A percentile compares a stretch with the other conserved stretches of the same genome.
Conservation (phyloP, 2,329 filamentous ascomycete species). For the Sporothrix dimorphospora region DNA sequence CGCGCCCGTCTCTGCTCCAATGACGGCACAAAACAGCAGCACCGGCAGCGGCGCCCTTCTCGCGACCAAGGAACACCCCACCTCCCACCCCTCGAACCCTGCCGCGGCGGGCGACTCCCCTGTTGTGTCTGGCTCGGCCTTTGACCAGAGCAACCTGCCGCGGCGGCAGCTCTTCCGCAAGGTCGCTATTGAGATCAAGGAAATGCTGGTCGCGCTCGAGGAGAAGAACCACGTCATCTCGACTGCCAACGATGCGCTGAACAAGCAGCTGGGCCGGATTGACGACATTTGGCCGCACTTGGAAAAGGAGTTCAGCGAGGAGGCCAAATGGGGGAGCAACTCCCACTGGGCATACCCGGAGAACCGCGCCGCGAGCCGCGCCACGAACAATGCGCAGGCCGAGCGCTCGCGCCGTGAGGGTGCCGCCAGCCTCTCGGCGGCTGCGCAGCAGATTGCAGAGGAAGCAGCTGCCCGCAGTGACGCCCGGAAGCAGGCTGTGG, state of each 20-base stretch:
- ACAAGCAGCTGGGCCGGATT: slow-evolving; percentile 81
- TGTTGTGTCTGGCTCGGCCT: slow-evolving; percentile 40
- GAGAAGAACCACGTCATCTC: slow-evolving; percentile 98
- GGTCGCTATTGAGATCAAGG: slow-evolving; percentile 75
- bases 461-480: slow-evolving; percentile 85
- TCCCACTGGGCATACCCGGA: slow-evolving; percentile 96
- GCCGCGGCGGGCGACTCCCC: background rate
- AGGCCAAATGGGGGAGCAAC: slow-evolving; percentile 88
- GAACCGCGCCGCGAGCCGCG: slow-evolving; percentile 65
- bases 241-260: slow-evolving; percentile 86
- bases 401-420: slow-evolving; percentile 80
- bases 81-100: background rate
- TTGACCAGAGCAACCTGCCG: slow-evolving; percentile 61
- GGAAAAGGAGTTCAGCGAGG: slow-evolving; percentile 87
- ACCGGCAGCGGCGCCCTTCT: slow-evolving; percentile 41
- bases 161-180: slow-evolving; percentile 77
- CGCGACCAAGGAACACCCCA: slow-evolving; percentile 41
- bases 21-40: slow-evolving; percentile 56
- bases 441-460: slow-evolving; percentile 75
- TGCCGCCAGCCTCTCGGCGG: slow-evolving; percentile 75
- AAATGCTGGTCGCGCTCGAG: slow-evolving; percentile 87
- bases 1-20: slow-evolving; percentile 50
- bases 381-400: slow-evolving; percentile 61
- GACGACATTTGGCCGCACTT: slow-evolving; percentile 87
- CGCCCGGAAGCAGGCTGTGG: slow-evolving; percentile 77